These are phyloP conservation scores for Candida boleticola DNA, from an alignment of 805 yeast genomes.

Conservation along the genomic window DNA sequence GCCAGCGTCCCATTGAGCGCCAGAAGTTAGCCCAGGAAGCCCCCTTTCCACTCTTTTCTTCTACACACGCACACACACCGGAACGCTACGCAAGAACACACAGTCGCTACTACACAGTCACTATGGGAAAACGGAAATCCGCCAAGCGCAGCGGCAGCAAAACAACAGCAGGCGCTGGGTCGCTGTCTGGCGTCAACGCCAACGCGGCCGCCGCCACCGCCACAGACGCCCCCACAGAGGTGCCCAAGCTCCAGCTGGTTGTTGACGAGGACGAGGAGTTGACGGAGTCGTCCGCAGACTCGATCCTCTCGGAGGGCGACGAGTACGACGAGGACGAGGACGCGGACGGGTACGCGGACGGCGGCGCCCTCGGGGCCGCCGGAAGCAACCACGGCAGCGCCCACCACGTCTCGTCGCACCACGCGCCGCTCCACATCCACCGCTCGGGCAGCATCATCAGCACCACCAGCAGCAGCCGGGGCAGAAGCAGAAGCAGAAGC, in stretches of 20 bases:
- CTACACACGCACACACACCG: no score
- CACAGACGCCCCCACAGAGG: neutral
- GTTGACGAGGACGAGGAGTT: neutral
- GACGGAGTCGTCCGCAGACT: neutral
- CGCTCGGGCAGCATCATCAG: neutral
- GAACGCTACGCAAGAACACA: no score
- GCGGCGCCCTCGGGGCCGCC: no score
- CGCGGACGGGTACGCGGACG: no score
- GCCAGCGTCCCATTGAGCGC: no score
- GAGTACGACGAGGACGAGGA: neutral
- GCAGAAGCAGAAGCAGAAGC: constrained; percentile 1
- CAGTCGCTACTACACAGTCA: no score
- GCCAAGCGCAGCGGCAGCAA: neutral
- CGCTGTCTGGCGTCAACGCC: neutral
- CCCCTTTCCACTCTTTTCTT: no score
- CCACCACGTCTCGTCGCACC: neutral
- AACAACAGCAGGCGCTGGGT: neutral
- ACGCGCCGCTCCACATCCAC: neutral
- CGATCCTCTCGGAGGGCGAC: neutral
- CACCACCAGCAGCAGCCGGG: neutral
- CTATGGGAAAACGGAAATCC: neutral
- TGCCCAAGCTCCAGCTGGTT: neutral
- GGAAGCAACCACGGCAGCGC: neutral
- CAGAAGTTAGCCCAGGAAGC: no score
- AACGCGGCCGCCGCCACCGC: neutral